Evolutionary conservation across 331 rosid species (phyloP), one percentile per base, ranked within the genome.

Genomic region (Acacia pycnantha): DNA sequence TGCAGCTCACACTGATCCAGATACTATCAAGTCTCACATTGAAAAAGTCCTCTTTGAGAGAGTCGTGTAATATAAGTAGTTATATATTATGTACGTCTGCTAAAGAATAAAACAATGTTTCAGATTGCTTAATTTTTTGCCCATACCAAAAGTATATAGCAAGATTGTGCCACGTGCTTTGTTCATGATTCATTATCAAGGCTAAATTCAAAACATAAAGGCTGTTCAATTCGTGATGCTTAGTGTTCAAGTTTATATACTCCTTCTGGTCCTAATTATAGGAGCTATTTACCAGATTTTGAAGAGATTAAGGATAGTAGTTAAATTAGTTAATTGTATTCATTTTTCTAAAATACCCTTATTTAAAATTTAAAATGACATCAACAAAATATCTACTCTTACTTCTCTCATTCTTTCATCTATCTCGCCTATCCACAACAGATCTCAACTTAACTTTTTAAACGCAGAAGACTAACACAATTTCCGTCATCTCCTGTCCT

Each of bases 1-100:
- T 82, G 80, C 73, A n/a, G 86, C 88, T 10, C 79, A 77, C 78
- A 31, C 44, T 86, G 73, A 91, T 67, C 76, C 84, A 48, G 61
- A 56, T 69, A 86, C 90, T n/a, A 16, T 65, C 24, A 65, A 65
- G 5, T 65, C 71, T 65, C 71, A 65, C 44, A 29, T 65, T 8
- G 22, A 65, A 31, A 31, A 31, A 18, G 71, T 65, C 2, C 71
- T 65, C 44, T 65, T 65, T 8, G 44, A 31, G 71, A 65, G 71
- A 33, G 44, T 65, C 22, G 10, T 16, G 12, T 65, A 27, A 53
- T 21, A 8, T 5, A 43, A 8, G 46, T 43, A 9, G 46, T 10
- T 56, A 9, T 56, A n/a, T 10, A 56, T n/a, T 10, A 56, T n/a
- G 13, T 22, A 58, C 29, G 65, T 22, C 31, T 24, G 11, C 0